phyloP scores from a whole-genome alignment of 1,139 yeast genomes.

The Ogataea hybrid region DNA sequence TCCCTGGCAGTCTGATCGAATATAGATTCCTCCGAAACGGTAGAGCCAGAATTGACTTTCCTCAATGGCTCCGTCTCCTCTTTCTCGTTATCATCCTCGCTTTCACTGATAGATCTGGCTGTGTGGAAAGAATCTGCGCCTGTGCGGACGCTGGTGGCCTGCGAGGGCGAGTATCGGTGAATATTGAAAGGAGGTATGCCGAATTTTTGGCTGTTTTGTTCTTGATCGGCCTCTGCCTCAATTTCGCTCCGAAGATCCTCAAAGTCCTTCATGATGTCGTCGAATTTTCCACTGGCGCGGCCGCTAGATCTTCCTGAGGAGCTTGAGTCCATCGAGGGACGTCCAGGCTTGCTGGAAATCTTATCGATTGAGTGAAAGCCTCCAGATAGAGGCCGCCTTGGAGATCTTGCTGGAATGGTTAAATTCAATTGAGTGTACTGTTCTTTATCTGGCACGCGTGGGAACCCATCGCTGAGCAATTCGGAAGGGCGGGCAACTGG shows the following conservation, averaged over 20 bases:
- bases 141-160: constrained; percentile 19
- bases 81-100: not conserved
- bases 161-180: constrained; percentile 10
- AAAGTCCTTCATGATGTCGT: constrained; percentile 32
- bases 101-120: constrained; percentile 18
- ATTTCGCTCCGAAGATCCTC: constrained; percentile 26
- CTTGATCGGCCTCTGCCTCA: constrained; percentile 17
- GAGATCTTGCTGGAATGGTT: constrained; percentile 31
- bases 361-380: not conserved
- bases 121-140: constrained; percentile 32
- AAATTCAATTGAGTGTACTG: constrained; percentile 19
- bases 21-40: constrained; percentile 18
- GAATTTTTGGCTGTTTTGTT: not conserved
- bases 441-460: constrained; percentile 24
- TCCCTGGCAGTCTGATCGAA: constrained; percentile 13
- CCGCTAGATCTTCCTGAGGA: constrained; percentile 9
- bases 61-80: constrained; percentile 1
- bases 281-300: constrained; percentile 25
- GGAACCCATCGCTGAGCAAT: constrained; percentile 1
- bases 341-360: not conserved
- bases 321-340: constrained; percentile 9
- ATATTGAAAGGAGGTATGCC: constrained; percentile 2
- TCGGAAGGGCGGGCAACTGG: constrained; percentile 4
- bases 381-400: constrained; percentile 23
- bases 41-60: constrained; percentile 13